Percentiles rank a stretch among this genome's conserved stretches.
phyloP scores from a whole-genome alignment of 2,329 filamentous ascomycete genomes.

The Incumbomyces lentus region DNA sequence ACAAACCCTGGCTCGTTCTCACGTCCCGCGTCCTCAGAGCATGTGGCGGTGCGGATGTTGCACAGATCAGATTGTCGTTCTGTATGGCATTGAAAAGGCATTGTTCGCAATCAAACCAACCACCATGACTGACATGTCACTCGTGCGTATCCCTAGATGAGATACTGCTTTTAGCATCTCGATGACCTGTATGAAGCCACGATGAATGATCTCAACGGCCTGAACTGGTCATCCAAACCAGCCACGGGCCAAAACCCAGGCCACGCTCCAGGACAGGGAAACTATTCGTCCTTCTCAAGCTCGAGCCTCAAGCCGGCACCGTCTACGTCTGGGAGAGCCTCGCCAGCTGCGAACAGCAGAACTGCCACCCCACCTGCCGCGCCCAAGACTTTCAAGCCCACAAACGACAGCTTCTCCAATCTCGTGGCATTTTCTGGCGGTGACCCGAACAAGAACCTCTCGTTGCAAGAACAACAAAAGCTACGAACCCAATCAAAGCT shows the following conservation, averaged over 20 bases:
- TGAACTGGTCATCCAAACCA: conserved; percentile 34
- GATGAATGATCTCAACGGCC: conserved; percentile 40
- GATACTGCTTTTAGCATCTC: not conserved
- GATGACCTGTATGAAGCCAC: conserved; percentile 10
- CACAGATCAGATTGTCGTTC: no score
- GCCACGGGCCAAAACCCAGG: conserved; percentile 27
- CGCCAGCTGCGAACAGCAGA: conserved; percentile 26
- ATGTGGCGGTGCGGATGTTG: no score
- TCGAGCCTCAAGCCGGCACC: conserved; percentile 27
- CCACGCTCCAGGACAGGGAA: conserved; percentile 30
- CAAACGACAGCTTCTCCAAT: conserved; percentile 49
- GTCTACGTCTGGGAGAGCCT: conserved; percentile 33
- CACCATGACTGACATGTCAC: not conserved
- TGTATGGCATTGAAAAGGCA: no score
- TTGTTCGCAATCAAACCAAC: no score
- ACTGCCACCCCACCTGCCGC: conserved; percentile 29
- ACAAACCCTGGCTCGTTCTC: no score
- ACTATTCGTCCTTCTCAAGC: conserved; percentile 24
- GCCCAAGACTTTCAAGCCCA: conserved; percentile 31
- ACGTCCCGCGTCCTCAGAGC: no score
- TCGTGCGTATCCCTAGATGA: not conserved
- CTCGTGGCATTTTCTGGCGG: conserved; percentile 49
- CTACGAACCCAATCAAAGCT: conserved; percentile 67
- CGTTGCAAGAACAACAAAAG: conserved; percentile 53
- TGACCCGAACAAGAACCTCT: conserved; percentile 53